Evolutionary conservation across 306 rosid species (phyloP).

Genomic region (Lathyrus aphaca): DNA sequence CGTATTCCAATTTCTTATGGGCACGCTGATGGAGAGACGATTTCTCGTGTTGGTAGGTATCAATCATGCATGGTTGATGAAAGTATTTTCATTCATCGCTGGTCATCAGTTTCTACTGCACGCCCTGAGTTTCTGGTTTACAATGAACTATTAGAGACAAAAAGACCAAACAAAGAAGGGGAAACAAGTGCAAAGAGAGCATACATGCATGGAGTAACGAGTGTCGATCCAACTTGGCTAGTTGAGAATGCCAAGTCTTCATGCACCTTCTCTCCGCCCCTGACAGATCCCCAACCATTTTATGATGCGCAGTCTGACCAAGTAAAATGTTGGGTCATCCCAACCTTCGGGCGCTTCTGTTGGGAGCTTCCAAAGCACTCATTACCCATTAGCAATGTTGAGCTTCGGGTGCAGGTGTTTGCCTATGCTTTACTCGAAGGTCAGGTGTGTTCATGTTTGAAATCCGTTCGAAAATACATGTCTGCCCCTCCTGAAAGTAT

Average conservation of each 20-base stretch:
- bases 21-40: slow-evolving; percentile 50
- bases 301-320: slow-evolving; percentile 69
- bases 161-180: slow-evolving; percentile 80
- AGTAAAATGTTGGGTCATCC: slow-evolving; percentile 64
- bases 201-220: slow-evolving; percentile 88
- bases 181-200: slow-evolving; percentile 58
- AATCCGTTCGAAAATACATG: slow-evolving; percentile 59
- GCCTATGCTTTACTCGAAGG: slow-evolving; percentile 86
- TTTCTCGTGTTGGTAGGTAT: slow-evolving; percentile 55
- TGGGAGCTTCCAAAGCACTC: slow-evolving; percentile 81
- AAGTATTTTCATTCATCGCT: slow-evolving; percentile 68
- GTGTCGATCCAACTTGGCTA: slow-evolving; percentile 82
- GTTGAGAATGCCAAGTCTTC: slow-evolving; percentile 73
- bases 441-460: slow-evolving; percentile 80
- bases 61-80: slow-evolving; percentile 74
- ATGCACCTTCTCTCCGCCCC: slow-evolving; percentile 67
- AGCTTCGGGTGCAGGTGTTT: slow-evolving; percentile 57
- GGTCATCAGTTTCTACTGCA: slow-evolving; percentile 67
- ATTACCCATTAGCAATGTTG: slow-evolving; percentile 47
- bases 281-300: slow-evolving; percentile 63
- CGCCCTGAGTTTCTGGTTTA: slow-evolving; percentile 89
- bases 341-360: slow-evolving; percentile 73
- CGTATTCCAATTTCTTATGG: slow-evolving; percentile 61
- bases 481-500: slow-evolving; percentile 74
- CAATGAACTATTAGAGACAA: slow-evolving; percentile 73